A percentile compares a stretch with the other conserved stretches of the same genome.
These are phyloP conservation scores for Biscogniauxia sp. DNA, from an alignment of 2,329 filamentous ascomycete genomes.

Conservation along the genomic window DNA sequence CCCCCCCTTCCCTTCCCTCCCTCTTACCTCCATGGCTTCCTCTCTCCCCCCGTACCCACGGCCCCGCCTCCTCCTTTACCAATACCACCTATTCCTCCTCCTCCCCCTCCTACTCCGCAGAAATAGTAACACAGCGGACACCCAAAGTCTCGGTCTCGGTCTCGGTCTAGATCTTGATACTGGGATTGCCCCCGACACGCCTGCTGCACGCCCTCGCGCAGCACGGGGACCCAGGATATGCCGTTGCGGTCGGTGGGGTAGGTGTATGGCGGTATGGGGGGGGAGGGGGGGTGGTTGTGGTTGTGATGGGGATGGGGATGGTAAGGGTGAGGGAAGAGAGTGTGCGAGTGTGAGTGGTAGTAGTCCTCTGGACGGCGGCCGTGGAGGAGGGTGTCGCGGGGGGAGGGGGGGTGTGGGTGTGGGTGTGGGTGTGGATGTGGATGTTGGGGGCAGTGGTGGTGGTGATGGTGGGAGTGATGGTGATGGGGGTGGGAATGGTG, in stretches of 20 bases:
- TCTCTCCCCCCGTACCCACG: constrained; percentile 1
- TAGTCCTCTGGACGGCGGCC: constrained; percentile 7
- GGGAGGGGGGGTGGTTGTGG: too few relatives aligned
- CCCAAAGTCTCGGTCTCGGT: too few relatives aligned
- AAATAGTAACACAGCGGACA: too few relatives aligned
- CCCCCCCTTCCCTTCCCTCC: too few relatives aligned
- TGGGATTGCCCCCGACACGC: too few relatives aligned
- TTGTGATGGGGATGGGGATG: too few relatives aligned
- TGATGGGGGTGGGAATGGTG: background rate
- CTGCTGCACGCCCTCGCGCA: constrained; percentile 4
- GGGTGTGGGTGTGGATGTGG: background rate
- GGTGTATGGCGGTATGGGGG: too few relatives aligned
- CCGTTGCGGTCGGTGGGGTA: constrained; percentile 4
- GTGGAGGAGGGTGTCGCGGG: constrained; percentile 1
- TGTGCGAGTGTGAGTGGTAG: background rate
- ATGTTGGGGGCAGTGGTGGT: background rate
- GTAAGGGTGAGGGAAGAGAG: too few relatives aligned
- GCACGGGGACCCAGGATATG: constrained; percentile 5
- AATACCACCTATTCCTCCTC: too few relatives aligned
- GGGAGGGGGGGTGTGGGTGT: too few relatives aligned
- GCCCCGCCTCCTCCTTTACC: background rate
- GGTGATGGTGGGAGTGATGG: background rate
- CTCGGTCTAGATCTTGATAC: too few relatives aligned
- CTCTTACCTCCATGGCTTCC: background rate
- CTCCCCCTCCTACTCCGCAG: too few relatives aligned